Evolutionary conservation across 129 eudicot genomes (phyloP).

Genomic region (Centaurea solstitialis): DNA sequence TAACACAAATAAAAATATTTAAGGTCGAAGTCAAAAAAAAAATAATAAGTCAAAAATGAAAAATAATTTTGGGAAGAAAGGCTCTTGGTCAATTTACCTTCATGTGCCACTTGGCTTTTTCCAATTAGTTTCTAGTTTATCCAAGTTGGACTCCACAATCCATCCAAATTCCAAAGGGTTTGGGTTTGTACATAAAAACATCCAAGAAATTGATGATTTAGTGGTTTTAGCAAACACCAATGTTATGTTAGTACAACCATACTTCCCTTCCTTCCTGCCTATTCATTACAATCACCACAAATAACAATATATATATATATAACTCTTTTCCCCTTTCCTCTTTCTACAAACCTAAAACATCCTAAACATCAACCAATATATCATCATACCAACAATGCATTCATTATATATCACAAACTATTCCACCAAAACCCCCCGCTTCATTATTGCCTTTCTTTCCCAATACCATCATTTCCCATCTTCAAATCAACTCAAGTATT

Average conservation of each 20-base stretch:
- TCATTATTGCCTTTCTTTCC: conserved; percentile 28
- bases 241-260: not conserved
- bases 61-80: no score
- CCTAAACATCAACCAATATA: not conserved
- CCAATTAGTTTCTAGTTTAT: no score
- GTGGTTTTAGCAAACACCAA: not conserved
- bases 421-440: not conserved
- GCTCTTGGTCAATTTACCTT: no score
- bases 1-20: no score
- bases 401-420: not conserved
- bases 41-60: no score
- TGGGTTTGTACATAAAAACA: not conserved
- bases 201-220: not conserved
- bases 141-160: not conserved
- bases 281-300: not conserved
- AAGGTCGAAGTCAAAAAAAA: no score
- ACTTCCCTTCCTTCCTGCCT: not conserved
- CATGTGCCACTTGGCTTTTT: no score
- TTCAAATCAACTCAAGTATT: conserved; percentile 48
- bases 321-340: not conserved
- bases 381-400: not conserved
- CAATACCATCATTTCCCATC: conserved; percentile 30
- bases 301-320: not conserved
- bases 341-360: not conserved
- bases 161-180: not conserved